Percentiles rank a stretch among this genome's conserved stretches.
These are phyloP conservation scores for Septoria petroselini DNA, from an alignment of 2,329 filamentous ascomycete species.

Conservation along the genomic window DNA sequence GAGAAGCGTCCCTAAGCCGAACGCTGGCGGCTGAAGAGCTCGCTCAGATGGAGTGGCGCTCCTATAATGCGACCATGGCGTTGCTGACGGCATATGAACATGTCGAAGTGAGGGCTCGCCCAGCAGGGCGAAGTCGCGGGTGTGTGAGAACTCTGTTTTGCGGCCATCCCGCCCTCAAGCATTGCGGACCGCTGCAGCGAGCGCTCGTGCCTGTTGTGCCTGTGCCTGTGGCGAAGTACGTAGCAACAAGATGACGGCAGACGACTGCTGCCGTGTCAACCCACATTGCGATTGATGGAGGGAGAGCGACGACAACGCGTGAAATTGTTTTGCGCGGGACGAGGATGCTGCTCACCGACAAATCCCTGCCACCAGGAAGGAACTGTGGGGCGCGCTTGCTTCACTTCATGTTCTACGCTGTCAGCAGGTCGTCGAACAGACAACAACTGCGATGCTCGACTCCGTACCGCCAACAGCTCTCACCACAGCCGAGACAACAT, in stretches of 20 bases:
- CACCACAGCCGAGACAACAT: slow-evolving; percentile 15
- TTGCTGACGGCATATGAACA: slow-evolving; percentile 6
- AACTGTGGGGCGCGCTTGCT: too few species aligned
- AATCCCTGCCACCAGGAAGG: too few species aligned
- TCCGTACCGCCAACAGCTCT: slow-evolving; percentile 1
- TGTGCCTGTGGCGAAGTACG: slow-evolving; percentile 2
- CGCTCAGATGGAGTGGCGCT: background rate
- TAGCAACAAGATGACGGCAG: slow-evolving; percentile 5
- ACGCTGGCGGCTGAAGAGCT: background rate
- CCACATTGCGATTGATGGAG: background rate
- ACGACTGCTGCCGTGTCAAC: too few species aligned
- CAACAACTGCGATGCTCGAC: too few species aligned
- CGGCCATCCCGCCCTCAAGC: slow-evolving; percentile 9
- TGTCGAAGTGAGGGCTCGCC: background rate
- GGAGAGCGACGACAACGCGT: too few species aligned
- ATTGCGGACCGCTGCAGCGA: slow-evolving; percentile 8
- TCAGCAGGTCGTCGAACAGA: slow-evolving; percentile 12
- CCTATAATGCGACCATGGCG: slow-evolving; percentile 1
- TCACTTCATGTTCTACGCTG: slow-evolving; percentile 11
- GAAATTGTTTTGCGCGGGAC: background rate
- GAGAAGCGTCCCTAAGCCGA: background rate
- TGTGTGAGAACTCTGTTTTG: slow-evolving; percentile 5
- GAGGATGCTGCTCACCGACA: too few species aligned
- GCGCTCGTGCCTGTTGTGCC: slow-evolving; percentile 10
- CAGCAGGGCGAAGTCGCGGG: background rate